Conservation (phyloP, 1,284 basidiomycete species). For the Inonotus obliquus region DNA sequence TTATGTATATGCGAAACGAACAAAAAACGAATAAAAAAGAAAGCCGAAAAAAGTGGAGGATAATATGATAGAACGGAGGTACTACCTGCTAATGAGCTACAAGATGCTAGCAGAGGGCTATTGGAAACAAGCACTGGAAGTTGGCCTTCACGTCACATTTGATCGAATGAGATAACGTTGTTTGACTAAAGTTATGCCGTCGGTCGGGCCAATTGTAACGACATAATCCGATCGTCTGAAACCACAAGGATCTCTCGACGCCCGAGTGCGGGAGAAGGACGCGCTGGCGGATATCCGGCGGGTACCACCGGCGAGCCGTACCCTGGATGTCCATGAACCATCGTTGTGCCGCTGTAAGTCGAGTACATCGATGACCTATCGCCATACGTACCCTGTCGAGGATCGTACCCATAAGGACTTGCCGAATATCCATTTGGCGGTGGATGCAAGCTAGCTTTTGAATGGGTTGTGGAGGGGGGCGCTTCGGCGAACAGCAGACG, state of each 20-base stretch:
- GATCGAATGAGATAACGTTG: too few relatives aligned
- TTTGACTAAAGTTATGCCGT: not conserved
- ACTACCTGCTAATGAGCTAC: not conserved
- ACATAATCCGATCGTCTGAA: conserved; percentile 74
- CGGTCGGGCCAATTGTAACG: conserved; percentile 44
- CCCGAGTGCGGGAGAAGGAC: conserved; percentile 32
- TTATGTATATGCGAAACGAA: conserved; percentile 2
- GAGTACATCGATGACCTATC: conserved; percentile 17
- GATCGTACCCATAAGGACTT: conserved; percentile 23
- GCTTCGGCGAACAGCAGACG: conserved; percentile 92
- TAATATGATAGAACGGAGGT: not conserved
- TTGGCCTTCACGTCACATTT: not conserved
- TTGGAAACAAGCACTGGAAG: not conserved
- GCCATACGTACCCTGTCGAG: conserved; percentile 15
- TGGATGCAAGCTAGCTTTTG: conserved; percentile 25
- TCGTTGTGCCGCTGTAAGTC: not conserved
- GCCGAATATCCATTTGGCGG: conserved; percentile 29
- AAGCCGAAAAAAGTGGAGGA: not conserved
- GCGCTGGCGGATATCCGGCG: conserved; percentile 33
- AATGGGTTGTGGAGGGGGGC: conserved; percentile 75
- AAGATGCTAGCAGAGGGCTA: not conserved
- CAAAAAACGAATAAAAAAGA: not conserved
- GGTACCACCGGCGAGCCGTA: conserved; percentile 41
- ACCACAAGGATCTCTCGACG: conserved; percentile 79
- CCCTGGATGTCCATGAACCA: conserved; percentile 31